These are phyloP conservation scores for Penicillium paneum DNA, from an alignment of 2,329 filamentous ascomycete species.

Conservation along the genomic window DNA sequence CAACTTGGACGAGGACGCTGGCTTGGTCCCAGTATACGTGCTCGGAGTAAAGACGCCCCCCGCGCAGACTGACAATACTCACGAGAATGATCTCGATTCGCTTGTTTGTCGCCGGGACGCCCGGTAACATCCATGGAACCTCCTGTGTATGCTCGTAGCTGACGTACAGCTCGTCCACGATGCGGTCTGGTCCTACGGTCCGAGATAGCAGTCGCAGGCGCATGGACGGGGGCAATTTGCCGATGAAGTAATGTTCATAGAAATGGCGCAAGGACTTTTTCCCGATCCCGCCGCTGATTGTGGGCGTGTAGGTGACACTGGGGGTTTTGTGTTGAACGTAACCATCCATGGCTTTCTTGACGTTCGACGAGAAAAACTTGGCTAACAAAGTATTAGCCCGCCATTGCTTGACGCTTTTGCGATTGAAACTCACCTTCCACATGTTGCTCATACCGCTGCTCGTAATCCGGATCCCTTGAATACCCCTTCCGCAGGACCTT, in stretches of 20 bases:
- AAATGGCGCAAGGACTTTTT: slow-evolving; percentile 47
- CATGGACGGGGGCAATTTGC: slow-evolving; percentile 50
- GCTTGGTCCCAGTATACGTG: slow-evolving; percentile 64
- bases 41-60: slow-evolving; percentile 54
- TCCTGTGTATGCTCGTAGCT: slow-evolving; percentile 56
- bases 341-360: slow-evolving; percentile 30
- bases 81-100: slow-evolving; percentile 58
- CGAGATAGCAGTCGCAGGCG: slow-evolving; percentile 55
- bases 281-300: slow-evolving; percentile 43
- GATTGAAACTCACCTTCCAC: slow-evolving; percentile 29
- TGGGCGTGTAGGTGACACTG: slow-evolving; percentile 32
- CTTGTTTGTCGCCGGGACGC: slow-evolving; percentile 55
- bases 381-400: slow-evolving; percentile 15
- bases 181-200: slow-evolving; percentile 56
- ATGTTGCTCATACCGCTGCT: slow-evolving; percentile 37
- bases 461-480: slow-evolving; percentile 37
- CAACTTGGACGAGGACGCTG: slow-evolving; percentile 57
- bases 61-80: slow-evolving; percentile 55
- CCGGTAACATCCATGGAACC: slow-evolving; percentile 60
- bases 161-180: slow-evolving; percentile 61
- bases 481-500: slow-evolving; percentile 60
- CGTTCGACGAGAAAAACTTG: slow-evolving; percentile 35
- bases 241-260: slow-evolving; percentile 57
- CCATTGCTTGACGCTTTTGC: too few relatives aligned
- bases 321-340: slow-evolving; percentile 32